Conservation (phyloP, 441 rosid species). For the Gossypium aridum region DNA sequence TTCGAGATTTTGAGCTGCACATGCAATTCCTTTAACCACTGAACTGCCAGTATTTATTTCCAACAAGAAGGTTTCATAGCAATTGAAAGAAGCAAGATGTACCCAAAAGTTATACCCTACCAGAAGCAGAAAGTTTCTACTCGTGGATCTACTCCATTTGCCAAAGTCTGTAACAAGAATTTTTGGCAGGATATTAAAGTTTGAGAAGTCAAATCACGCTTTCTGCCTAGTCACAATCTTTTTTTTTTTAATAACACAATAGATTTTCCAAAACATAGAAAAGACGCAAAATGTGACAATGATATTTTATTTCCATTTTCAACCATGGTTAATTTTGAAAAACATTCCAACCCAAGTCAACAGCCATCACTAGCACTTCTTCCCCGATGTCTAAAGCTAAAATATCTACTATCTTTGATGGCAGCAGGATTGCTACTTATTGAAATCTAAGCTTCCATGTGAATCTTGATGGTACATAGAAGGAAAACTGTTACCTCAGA, state of each 20-base stretch:
- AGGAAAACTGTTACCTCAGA: constrained; percentile 55
- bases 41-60: constrained; percentile 9
- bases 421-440: not conserved
- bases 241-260: not conserved
- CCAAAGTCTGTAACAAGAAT: constrained; percentile 45
- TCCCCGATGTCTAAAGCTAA: not conserved
- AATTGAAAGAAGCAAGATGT: constrained; percentile 9
- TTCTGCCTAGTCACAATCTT: constrained; percentile 8
- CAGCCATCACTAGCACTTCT: not conserved
- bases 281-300: not conserved
- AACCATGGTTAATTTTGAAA: not conserved
- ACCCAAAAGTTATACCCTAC: constrained; percentile 26
- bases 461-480: constrained; percentile 8
- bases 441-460: not conserved
- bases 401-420: not conserved
- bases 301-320: not conserved
- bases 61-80: not conserved
- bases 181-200: constrained; percentile 15
- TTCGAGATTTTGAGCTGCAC: constrained; percentile 47
- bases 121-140: constrained; percentile 54
- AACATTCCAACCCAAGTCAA: not conserved
- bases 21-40: constrained; percentile 18
- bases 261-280: not conserved
- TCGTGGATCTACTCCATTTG: constrained; percentile 38
- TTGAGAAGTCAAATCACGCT: constrained; percentile 15